Percentiles rank a stretch among this genome's conserved stretches.
Evolutionary conservation across 805 yeast genomes (phyloP).

Genomic region (Priceomyces melissophilus): DNA sequence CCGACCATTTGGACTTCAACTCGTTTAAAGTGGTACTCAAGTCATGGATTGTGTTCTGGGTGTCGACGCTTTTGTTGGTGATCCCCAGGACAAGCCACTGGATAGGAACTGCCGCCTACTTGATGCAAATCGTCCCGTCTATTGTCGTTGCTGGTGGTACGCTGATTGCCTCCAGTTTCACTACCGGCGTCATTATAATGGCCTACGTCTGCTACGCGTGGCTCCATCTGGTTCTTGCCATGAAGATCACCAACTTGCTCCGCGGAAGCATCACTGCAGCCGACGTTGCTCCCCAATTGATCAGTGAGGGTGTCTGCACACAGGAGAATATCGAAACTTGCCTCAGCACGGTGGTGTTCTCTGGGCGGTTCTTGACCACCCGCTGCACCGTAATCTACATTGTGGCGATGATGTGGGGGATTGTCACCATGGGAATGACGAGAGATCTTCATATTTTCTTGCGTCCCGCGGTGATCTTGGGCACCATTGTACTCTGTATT

Average conservation of each 20-base stretch:
- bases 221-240: constrained; percentile 20
- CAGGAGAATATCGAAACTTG: constrained; percentile 16
- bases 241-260: constrained; percentile 21
- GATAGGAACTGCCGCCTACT: constrained; percentile 28
- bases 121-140: constrained; percentile 26
- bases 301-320: constrained; percentile 25
- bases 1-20: constrained; percentile 22
- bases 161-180: constrained; percentile 17
- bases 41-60: constrained; percentile 28
- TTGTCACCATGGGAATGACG: constrained; percentile 20
- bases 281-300: constrained; percentile 14
- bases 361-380: constrained; percentile 22
- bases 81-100: constrained; percentile 22
- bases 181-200: constrained; percentile 14
- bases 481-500: constrained; percentile 19
- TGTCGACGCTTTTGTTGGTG: constrained; percentile 19
- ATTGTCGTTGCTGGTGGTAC: constrained; percentile 25
- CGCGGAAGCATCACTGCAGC: constrained; percentile 22
- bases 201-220: constrained; percentile 17
- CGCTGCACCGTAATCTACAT: constrained; percentile 20
- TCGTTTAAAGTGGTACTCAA: constrained; percentile 19
- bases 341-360: constrained; percentile 15
- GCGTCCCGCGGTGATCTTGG: constrained; percentile 17
- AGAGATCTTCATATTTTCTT: constrained; percentile 15
- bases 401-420: constrained; percentile 20